These are phyloP conservation scores for Neonectria punicea DNA, from an alignment of 2,329 filamentous ascomycete species.

Conservation along the genomic window DNA sequence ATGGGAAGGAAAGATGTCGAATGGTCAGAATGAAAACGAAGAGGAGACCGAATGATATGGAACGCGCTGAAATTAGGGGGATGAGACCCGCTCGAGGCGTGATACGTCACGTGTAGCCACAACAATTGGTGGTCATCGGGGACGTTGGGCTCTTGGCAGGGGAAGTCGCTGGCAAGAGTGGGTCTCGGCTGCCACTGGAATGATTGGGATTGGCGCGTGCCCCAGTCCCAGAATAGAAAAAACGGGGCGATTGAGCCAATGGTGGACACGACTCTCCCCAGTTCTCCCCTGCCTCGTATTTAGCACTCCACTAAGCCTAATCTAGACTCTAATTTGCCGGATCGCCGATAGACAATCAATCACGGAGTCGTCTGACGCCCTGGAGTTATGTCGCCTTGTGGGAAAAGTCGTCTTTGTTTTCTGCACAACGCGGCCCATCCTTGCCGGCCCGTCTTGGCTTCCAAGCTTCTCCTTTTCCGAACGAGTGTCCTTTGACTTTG, in stretches of 20 bases:
- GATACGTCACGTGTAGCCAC: slow-evolving; percentile 34
- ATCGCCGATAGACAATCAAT: slow-evolving; percentile 32
- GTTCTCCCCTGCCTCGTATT: slow-evolving; percentile 38
- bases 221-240: slow-evolving; percentile 38
- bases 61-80: slow-evolving; percentile 41
- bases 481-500: neutral
- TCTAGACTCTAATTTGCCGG: slow-evolving; percentile 35
- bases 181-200: slow-evolving; percentile 19
- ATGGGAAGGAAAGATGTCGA: slow-evolving; percentile 16
- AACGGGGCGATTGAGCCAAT: slow-evolving; percentile 25
- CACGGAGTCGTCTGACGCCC: neutral
- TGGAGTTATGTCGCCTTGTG: slow-evolving; percentile 15
- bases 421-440: neutral
- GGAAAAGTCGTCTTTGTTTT: neutral
- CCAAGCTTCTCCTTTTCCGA: slow-evolving; percentile 1
- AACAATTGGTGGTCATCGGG: slow-evolving; percentile 14
- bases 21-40: slow-evolving; percentile 4
- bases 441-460: slow-evolving; percentile 1
- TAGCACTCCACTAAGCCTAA: slow-evolving; percentile 22
- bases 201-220: slow-evolving; percentile 31
- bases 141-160: slow-evolving; percentile 34
- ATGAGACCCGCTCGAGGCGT: slow-evolving; percentile 20
- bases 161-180: slow-evolving; percentile 36
- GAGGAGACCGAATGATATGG: slow-evolving; percentile 22
- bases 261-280: slow-evolving; percentile 24